Percentiles rank a stretch among this genome's conserved stretches.
These are phyloP conservation scores for Xylaria venustula DNA, from an alignment of 495 filamentous ascomycete species.

Conservation along the genomic window DNA sequence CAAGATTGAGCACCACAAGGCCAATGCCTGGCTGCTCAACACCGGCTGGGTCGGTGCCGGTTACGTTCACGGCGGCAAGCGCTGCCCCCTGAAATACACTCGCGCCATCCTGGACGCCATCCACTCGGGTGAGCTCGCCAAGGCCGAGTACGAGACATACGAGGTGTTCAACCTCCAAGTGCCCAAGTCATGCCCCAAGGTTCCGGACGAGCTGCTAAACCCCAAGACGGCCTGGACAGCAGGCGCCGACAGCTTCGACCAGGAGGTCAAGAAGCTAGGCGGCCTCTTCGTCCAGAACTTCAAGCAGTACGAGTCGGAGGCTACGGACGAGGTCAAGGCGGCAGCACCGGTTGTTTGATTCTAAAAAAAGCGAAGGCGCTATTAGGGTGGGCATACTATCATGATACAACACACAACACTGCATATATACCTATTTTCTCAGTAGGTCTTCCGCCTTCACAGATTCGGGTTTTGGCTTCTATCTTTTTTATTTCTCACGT, in stretches of 20 bases:
- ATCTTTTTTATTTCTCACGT: not conserved
- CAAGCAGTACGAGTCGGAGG: constrained; percentile 87
- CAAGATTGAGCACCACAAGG: constrained; percentile 92
- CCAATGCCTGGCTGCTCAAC: constrained; percentile 98
- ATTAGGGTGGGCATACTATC: constrained; percentile 16
- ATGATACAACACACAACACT: constrained; percentile 17
- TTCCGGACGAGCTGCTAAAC: constrained; percentile 90
- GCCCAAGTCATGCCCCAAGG: constrained; percentile 79
- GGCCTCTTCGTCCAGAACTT: constrained; percentile 93
- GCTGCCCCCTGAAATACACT: constrained; percentile 98
- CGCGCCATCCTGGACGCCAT: constrained; percentile 97
- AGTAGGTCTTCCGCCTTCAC: constrained; percentile 16
- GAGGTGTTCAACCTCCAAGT: constrained; percentile 95
- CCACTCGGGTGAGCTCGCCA: constrained; percentile 91
- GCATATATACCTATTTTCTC: constrained; percentile 16
- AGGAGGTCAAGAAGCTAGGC: constrained; percentile 86
- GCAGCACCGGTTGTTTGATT: constrained; percentile 57
- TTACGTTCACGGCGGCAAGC: constrained; percentile 91
- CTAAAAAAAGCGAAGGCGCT: constrained; percentile 21
- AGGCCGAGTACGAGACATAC: constrained; percentile 90
- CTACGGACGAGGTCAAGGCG: constrained; percentile 76
- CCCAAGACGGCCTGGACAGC: constrained; percentile 89
- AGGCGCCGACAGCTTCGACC: constrained; percentile 69
- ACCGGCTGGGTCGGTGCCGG: constrained; percentile 98
- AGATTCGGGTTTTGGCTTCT: no score